Evolutionary conservation across 306 rosid species (phyloP), one percentile per base, ranked within the genome.

Genomic region (Arachis hypogaea): DNA sequence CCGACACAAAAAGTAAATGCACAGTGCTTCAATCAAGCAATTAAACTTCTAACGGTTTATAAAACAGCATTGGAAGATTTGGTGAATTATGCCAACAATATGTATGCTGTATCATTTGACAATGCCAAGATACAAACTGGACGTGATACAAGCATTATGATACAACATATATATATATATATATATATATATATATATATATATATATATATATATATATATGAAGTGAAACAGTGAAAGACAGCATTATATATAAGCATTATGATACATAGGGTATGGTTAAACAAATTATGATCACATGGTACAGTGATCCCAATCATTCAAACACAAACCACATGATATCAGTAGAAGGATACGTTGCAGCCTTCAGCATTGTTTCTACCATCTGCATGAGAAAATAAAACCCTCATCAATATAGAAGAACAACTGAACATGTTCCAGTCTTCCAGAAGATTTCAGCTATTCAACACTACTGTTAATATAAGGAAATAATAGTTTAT

Each of bases 351-450:
- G 97, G 97, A 94, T 91, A 94, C 93, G 76, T 68, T 42, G 96
- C 97, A 64, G 96, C 96, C 88, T 86, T 94, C 66, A 94, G 60
- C 72, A 94, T 86, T 72, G 98, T 88, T 81, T 89, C 97, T 82
- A 86, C 91, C 93, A 91, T 94, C 97, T 94, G 96, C 88, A 86
- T 30, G 42, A 67, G 9, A 74, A 80, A 84, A 79, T 36, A 68
- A 1, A 56, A 30, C 49, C 71, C 1, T 59, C 9, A 65, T 56
- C 28, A 8, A 52, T 41, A 28, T 64, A 56, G 3, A 63, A 67
- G 70, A 66, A 61, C 10, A 14, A 64, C 42, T 33, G 38, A 33
- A 33, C 38, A 33, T 2, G 38, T 33, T 33, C 38, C 38, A 33
- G 38, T 33, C 4, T 58, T 80, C 43, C 11, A 22, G 16, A 54